phyloP scores from a whole-genome alignment of 345 rosid genomes.

The Lepidium aucheri region DNA sequence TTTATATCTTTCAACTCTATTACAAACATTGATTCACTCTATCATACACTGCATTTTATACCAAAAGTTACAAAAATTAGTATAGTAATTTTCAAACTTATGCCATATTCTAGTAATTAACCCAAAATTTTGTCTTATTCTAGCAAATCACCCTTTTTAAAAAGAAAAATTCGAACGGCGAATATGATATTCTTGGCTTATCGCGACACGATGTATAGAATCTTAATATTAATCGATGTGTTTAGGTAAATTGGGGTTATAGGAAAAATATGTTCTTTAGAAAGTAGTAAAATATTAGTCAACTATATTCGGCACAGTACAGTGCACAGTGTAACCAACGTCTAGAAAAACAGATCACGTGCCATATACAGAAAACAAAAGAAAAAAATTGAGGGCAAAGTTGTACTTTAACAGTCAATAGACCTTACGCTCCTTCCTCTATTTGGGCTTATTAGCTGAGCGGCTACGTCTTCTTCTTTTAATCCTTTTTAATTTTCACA shows the following conservation, averaged over 20 bases:
- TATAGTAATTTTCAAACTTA: no score
- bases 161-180: neutral
- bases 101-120: no score
- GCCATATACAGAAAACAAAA: neutral
- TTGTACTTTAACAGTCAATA: conserved; percentile 8
- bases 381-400: conserved; percentile 17
- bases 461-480: neutral
- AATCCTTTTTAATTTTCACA: neutral
- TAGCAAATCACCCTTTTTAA: no score
- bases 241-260: neutral
- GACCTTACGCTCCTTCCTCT: conserved; percentile 7
- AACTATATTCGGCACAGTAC: neutral
- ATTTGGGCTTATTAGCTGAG: conserved; percentile 4
- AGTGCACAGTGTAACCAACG: conserved; percentile 18
- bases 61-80: no score
- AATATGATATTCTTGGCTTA: neutral
- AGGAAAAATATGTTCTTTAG: conserved; percentile 4
- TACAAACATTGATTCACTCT: no score
- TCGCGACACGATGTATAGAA: conserved; percentile 1
- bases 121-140: no score
- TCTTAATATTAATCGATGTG: neutral
- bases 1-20: no score
- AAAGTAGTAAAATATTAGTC: neutral
- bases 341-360: conserved; percentile 22
- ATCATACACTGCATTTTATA: no score